phyloP scores from a whole-genome alignment of 2,329 filamentous ascomycete species.

The Hymenoscyphus albidus region DNA sequence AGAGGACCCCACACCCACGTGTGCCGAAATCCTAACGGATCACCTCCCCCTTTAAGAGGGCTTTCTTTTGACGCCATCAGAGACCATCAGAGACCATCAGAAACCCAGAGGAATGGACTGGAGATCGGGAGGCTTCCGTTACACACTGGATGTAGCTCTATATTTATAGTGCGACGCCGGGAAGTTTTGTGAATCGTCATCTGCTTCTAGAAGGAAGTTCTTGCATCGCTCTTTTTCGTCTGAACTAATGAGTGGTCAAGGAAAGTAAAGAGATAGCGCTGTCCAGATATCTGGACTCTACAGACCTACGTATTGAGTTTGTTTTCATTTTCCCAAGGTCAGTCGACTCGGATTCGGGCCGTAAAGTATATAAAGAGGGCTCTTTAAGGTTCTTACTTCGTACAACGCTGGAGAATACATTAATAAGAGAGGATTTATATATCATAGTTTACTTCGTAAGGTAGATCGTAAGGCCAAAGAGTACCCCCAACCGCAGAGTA shows the following conservation, averaged over 20 bases:
- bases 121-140: constrained; percentile 1
- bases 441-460: background rate
- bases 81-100: background rate
- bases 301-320: background rate
- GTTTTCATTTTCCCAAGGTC: background rate
- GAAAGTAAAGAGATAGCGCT: background rate
- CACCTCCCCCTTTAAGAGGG: background rate
- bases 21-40: background rate
- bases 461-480: constrained; percentile 14
- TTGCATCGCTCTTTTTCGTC: background rate
- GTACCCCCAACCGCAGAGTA: constrained; percentile 14
- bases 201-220: constrained; percentile 4
- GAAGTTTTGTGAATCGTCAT: constrained; percentile 1
- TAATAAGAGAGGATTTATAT: constrained; percentile 17
- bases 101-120: background rate
- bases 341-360: background rate
- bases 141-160: background rate
- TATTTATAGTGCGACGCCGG: background rate
- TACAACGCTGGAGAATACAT: constrained; percentile 13
- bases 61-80: constrained; percentile 2
- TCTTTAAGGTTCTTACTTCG: constrained; percentile 5
- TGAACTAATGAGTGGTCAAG: background rate
- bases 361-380: background rate
- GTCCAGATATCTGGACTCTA: background rate
- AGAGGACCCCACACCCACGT: background rate